phyloP scores from a whole-genome alignment of 1,284 basidiomycete species.

The Cerrena zonata region DNA sequence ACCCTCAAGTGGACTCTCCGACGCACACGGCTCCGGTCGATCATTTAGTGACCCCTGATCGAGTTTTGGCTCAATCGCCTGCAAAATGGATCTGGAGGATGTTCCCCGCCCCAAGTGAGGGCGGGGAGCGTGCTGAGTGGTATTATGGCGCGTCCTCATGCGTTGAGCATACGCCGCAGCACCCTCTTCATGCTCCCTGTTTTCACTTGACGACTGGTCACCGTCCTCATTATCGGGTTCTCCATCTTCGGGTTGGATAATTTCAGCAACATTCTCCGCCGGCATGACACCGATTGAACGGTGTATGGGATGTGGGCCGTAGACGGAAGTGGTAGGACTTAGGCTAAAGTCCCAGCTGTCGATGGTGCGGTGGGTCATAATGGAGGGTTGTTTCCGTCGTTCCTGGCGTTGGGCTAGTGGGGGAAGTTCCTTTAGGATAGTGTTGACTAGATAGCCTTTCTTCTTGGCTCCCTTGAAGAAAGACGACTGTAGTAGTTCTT shows the following conservation, averaged over 20 bases:
- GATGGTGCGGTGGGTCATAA: conserved; percentile 42
- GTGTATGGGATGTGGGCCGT: conserved; percentile 11
- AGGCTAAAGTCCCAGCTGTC: conserved; percentile 64
- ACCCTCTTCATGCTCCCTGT: conserved; percentile 6
- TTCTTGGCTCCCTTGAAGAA: conserved; percentile 79
- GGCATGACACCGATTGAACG: conserved; percentile 2
- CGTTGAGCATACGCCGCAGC: conserved; percentile 14
- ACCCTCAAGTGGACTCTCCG: too few relatives aligned
- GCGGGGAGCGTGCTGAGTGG: conserved; percentile 9
- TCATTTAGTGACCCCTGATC: too few relatives aligned
- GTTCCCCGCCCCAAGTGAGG: conserved; percentile 2
- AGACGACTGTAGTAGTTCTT: conserved; percentile 69
- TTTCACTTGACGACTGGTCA: not conserved
- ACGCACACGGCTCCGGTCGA: too few relatives aligned
- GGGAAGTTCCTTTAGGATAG: conserved; percentile 68
- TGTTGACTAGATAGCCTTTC: conserved; percentile 65
- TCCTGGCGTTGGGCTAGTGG: conserved; percentile 69
- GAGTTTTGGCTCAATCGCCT: too few relatives aligned
- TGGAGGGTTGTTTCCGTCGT: conserved; percentile 40
- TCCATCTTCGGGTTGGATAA: not conserved
- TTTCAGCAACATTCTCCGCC: conserved; percentile 5
- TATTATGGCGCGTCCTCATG: conserved; percentile 1
- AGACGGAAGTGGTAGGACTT: conserved; percentile 23
- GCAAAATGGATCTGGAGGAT: conserved; percentile 10
- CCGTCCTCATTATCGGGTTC: conserved; percentile 3